Percentiles rank a stretch among this genome's conserved stretches.
Conservation (phyloP, 2,329 filamentous ascomycete species). For the Apiospora saccharicola region DNA sequence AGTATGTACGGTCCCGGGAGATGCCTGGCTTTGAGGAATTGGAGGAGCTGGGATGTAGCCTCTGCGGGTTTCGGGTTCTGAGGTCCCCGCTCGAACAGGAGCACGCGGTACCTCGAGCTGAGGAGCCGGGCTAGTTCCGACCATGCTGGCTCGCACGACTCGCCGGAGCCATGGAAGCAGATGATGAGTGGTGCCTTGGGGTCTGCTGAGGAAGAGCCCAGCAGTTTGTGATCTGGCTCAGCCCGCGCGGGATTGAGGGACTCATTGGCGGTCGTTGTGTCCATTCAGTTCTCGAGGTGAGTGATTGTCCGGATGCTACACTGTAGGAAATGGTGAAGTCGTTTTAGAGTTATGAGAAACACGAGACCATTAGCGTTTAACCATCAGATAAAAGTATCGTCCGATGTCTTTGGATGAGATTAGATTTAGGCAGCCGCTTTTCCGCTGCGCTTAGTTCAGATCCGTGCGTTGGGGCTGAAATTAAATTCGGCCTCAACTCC, state of each 20-base stretch:
- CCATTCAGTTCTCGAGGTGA: neutral
- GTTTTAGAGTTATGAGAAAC: neutral
- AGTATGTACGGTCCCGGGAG: conserved; percentile 36
- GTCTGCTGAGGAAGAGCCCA: neutral
- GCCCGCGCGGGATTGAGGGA: neutral
- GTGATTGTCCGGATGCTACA: no score
- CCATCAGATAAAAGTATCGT: neutral
- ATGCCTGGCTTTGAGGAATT: conserved; percentile 28
- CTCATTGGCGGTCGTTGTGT: neutral
- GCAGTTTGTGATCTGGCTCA: neutral
- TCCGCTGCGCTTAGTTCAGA: neutral
- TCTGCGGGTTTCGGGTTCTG: conserved; percentile 27
- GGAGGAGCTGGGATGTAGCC: conserved; percentile 33
- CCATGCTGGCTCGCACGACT: conserved; percentile 38
- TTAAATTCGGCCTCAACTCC: neutral
- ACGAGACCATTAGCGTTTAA: no score
- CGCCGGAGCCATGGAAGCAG: conserved; percentile 42
- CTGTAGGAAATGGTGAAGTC: neutral
- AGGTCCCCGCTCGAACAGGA: conserved; percentile 36
- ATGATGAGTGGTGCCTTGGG: conserved; percentile 35
- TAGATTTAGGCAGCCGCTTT: neutral
- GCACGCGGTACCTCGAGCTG: conserved; percentile 32
- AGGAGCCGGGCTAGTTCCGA: conserved; percentile 33
- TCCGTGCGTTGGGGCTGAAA: neutral
- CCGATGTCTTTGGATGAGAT: neutral